Evolutionary conservation across 148 eudicot species (phyloP).

Genomic region (Rhododendron mucronatum): DNA sequence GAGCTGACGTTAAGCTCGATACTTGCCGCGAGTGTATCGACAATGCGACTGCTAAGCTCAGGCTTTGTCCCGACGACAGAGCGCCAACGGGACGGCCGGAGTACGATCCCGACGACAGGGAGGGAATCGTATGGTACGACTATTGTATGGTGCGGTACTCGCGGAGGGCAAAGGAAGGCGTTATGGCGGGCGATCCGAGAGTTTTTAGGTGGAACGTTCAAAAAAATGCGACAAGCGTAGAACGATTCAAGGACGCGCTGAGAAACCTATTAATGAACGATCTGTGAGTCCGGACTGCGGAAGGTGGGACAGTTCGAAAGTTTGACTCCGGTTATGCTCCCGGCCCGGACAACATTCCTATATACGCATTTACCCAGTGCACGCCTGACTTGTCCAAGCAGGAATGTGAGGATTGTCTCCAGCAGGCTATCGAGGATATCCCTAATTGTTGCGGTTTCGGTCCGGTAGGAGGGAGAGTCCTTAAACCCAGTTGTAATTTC

Average conservation of each 20-base stretch:
- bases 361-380: constrained; percentile 36
- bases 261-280: neutral
- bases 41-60: constrained; percentile 12
- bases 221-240: neutral
- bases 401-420: constrained; percentile 30
- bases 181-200: neutral
- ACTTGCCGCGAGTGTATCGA: constrained; percentile 11
- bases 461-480: neutral
- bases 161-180: neutral
- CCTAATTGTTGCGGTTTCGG: neutral
- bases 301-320: neutral
- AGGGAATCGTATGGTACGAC: neutral
- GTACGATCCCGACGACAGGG: neutral
- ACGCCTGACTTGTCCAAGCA: constrained; percentile 30
- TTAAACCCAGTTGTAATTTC: neutral
- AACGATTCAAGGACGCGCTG: neutral
- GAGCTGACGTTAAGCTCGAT: constrained; percentile 1
- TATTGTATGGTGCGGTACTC: neutral
- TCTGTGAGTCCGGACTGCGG: neutral
- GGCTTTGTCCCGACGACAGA: constrained; percentile 10
- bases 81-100: constrained; percentile 16
- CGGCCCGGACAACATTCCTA: neutral
- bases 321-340: too few species aligned
- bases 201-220: too few species aligned
- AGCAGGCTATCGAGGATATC: neutral